Percentiles rank a stretch among this genome's conserved stretches.
These are phyloP conservation scores for Leccinellum luteum DNA, from an alignment of 768 basidiomycete species.

Conservation along the genomic window DNA sequence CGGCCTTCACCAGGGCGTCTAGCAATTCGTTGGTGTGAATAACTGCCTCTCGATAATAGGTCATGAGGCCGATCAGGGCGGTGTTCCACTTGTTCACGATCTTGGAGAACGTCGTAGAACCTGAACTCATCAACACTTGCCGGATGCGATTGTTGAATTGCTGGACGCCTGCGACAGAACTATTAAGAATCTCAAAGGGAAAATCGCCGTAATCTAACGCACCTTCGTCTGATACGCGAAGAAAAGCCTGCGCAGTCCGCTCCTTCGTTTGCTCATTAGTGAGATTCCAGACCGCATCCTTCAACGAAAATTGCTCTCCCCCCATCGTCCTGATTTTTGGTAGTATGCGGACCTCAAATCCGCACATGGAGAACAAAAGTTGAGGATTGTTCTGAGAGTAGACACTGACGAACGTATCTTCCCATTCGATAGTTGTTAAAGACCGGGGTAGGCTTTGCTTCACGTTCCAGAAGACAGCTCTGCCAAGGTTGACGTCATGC, in stretches of 20 bases:
- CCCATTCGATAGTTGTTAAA: conserved; percentile 98
- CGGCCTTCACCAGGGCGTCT: conserved; percentile 95
- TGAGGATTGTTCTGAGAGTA: conserved; percentile 98
- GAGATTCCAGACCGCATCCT: conserved; percentile 95
- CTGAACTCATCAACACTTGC: conserved; percentile 97
- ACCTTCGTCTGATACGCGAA: conserved; percentile 96
- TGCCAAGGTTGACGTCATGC: conserved; percentile 97
- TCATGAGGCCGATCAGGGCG: conserved; percentile 93
- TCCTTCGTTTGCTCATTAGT: conserved; percentile 98
- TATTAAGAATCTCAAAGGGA: background rate
- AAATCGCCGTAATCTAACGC: conserved; percentile 2
- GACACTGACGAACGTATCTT: conserved; percentile 95
- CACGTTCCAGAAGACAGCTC: conserved; percentile 99
- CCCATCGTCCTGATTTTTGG: conserved; percentile 95
- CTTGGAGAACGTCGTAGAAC: conserved; percentile 98
- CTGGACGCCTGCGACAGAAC: conserved; percentile 62
- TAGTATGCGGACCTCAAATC: conserved; percentile 97
- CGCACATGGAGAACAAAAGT: conserved; percentile 95
- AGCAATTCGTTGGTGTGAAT: conserved; percentile 96
- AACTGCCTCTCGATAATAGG: conserved; percentile 96
- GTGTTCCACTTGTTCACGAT: conserved; percentile 99
- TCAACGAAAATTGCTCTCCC: conserved; percentile 95
- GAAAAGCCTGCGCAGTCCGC: conserved; percentile 95
- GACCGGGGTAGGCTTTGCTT: conserved; percentile 95
- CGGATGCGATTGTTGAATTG: conserved; percentile 98